Evolutionary conservation across 805 yeast genomes (phyloP).

Genomic region (Jamesozyma piceae): DNA sequence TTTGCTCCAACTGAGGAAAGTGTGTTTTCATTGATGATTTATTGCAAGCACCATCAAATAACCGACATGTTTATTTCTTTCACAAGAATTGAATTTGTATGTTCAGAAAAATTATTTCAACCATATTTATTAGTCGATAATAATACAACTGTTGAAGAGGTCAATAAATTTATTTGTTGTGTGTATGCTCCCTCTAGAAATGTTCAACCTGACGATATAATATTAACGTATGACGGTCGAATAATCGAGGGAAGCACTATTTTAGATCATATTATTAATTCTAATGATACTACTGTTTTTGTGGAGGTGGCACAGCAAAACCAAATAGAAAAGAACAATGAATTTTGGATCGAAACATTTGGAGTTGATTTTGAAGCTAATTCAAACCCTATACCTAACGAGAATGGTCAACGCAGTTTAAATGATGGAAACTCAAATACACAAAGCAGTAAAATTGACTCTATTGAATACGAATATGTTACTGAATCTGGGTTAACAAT

Average conservation of each 20-base stretch:
- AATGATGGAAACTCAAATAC: neutral
- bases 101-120: conserved; percentile 18
- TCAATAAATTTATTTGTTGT: conserved; percentile 21
- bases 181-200: conserved; percentile 17
- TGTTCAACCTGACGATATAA: conserved; percentile 17
- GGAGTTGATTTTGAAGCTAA: neutral
- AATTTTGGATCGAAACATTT: conserved; percentile 22
- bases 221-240: conserved; percentile 22
- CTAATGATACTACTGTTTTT: conserved; percentile 15
- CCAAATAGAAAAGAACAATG: conserved; percentile 15
- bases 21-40: conserved; percentile 25
- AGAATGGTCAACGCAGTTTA: neutral
- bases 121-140: conserved; percentile 15
- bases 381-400: too few relatives aligned
- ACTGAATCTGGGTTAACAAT: conserved; percentile 15
- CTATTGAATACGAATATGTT: neutral
- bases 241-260: conserved; percentile 8
- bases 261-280: conserved; percentile 14
- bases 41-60: conserved; percentile 17
- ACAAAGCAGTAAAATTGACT: neutral
- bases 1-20: conserved; percentile 27
- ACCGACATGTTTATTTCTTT: conserved; percentile 5
- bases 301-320: conserved; percentile 16
- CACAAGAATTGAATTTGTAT: conserved; percentile 15
- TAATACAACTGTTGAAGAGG: conserved; percentile 20